A percentile compares a stretch with the other conserved stretches of the same genome.
Evolutionary conservation across 306 rosid species (phyloP).

Genomic region (Myrica gale): DNA sequence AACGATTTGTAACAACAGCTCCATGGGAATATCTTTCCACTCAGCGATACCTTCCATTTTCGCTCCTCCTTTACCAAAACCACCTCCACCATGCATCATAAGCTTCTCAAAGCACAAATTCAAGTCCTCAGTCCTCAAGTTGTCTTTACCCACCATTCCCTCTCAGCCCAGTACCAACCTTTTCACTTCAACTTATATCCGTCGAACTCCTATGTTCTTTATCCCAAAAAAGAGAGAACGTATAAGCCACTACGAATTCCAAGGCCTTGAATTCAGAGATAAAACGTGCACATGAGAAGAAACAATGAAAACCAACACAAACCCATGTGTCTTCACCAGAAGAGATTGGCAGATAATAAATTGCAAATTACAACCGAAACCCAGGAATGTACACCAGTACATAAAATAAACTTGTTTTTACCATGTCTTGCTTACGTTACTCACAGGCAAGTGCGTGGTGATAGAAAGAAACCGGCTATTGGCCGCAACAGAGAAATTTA

Average conservation of each 20-base stretch:
- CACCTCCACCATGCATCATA: constrained; percentile 56
- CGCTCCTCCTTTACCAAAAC: constrained; percentile 34
- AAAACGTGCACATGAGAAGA: constrained; percentile 8
- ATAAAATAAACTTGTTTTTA: constrained; percentile 13
- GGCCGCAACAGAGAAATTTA: constrained; percentile 2
- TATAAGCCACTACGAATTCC: constrained; percentile 30
- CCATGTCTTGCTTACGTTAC: background rate
- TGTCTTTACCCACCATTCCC: constrained; percentile 65
- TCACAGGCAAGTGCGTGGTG: background rate
- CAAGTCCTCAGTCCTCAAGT: constrained; percentile 59
- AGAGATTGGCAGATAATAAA: constrained; percentile 20
- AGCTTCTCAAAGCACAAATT: constrained; percentile 78
- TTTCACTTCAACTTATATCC: constrained; percentile 1
- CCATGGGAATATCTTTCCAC: constrained; percentile 97
- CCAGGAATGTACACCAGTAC: constrained; percentile 11
- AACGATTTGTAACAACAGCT: constrained; percentile 79
- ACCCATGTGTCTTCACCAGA: constrained; percentile 32
- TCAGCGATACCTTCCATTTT: constrained; percentile 55
- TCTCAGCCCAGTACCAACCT: constrained; percentile 25
- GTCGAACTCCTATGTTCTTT: constrained; percentile 20
- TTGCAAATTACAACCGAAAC: constrained; percentile 11
- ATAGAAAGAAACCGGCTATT: background rate
- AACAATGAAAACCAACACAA: constrained; percentile 25
- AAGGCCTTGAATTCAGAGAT: constrained; percentile 16
- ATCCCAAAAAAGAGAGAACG: constrained; percentile 6